Base-by-base conservation (phyloP, 2,329 filamentous ascomycete species). In the Pezicula rhizophila region DNA sequence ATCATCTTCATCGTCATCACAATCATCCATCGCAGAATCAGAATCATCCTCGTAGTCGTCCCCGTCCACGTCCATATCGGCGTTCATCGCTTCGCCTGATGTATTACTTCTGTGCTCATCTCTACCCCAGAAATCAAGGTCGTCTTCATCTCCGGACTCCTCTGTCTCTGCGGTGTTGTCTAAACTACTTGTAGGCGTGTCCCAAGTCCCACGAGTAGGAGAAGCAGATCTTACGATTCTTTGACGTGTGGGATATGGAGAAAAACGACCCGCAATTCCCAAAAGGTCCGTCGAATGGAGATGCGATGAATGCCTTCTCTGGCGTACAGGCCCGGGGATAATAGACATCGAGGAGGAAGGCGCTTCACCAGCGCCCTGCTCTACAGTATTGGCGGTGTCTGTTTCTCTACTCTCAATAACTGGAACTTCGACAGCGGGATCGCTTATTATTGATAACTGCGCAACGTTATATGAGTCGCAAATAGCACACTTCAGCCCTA, bases 401-500 rank as follows among this genome's bases (percentile, higher is more conserved):
- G 48, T 35, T 43, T 62, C 62, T 42, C 50, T 51, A 18, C 23
- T 56, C 33, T 59, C 59, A 38, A 54, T 51, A 11, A 31, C 31
- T 17, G 57, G 52, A 1, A 59, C 57, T 39, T 60, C 58, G 14
- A 57, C 50, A 28, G 61, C 62, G 18, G 64, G 58, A 46, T 62
- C 64, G 18, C 79, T 78, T 26, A 82, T 68, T 35, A 85, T 79
- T 49, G 79, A 78, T 23, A 85, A 66, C 59, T 86, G 79, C 14
- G 77, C 79, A 0, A 84, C 87, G 60, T 87, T 87, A 60, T 85
- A 87, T 3, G 82, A 86, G 38, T 75, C 71, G 61, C 84, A 87
- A 33, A 85, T 80, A 12, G 77, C 83, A 64, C 93, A 99, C 67
- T 95, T 96, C 41, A 96, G 74, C 0, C 93, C 93, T 4, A 97